Percentiles rank a stretch among this genome's conserved stretches.
These are phyloP conservation scores for Talaromyces atroroseus DNA, from an alignment of 2,329 filamentous ascomycete genomes.

Conservation along the genomic window DNA sequence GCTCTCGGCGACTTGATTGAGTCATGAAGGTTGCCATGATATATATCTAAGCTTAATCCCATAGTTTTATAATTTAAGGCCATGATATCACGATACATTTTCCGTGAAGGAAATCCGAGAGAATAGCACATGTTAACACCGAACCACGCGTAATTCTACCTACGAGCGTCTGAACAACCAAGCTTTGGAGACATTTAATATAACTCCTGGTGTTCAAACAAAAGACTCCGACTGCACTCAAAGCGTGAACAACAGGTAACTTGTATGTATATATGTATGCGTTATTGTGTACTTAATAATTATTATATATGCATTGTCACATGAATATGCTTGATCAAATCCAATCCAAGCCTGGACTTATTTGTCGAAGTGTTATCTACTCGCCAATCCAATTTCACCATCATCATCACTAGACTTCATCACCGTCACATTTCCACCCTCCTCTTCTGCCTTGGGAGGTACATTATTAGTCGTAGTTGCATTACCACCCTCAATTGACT, in stretches of 20 bases:
- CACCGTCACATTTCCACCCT: neutral
- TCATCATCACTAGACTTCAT: neutral
- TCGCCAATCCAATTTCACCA: neutral
- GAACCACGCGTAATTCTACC: no score
- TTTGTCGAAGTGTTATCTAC: neutral
- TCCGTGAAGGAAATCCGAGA: no score
- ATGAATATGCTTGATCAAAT: neutral
- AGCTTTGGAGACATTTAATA: no score
- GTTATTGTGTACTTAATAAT: neutral
- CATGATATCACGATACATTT: no score
- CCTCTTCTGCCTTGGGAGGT: neutral
- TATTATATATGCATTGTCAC: neutral
- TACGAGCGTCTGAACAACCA: no score
- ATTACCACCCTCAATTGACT: neutral
- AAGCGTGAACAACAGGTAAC: no score
- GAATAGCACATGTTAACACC: no score
- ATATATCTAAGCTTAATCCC: neutral
- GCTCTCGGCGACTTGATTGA: constrained; percentile 49
- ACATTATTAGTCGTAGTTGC: neutral
- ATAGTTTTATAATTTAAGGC: neutral
- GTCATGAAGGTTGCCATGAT: neutral
- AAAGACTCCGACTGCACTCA: no score
- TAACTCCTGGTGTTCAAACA: no score
- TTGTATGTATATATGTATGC: neutral
- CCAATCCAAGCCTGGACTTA: neutral